phyloP scores from a whole-genome alignment of 23 red algal genomes.

The Gracilaria domingensis region DNA sequence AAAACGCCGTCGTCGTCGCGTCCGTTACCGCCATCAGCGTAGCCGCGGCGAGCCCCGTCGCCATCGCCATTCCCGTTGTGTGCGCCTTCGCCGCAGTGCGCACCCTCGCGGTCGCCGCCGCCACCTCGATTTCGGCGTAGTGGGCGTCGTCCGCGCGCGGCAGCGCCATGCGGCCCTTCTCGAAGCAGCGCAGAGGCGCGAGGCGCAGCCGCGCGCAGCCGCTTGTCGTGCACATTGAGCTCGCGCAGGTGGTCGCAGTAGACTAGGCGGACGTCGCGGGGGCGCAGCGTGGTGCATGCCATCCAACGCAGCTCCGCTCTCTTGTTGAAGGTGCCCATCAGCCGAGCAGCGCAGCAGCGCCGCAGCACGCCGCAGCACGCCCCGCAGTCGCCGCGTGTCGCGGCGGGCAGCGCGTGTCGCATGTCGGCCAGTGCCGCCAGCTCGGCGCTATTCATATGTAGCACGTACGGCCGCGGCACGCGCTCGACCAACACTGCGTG shows the following conservation, averaged over 20 bases:
- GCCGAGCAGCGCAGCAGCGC: not conserved
- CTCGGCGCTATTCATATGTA: not conserved
- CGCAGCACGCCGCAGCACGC: not conserved
- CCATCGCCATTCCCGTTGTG: too few relatives aligned
- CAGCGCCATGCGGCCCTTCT: not conserved
- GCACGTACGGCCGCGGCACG: not conserved
- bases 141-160: not conserved
- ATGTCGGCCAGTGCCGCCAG: not conserved
- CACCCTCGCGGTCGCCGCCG: too few relatives aligned
- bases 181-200: not conserved
- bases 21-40: not conserved
- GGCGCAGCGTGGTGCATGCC: constrained; percentile 23
- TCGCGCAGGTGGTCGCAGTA: constrained; percentile 17
- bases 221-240: not conserved
- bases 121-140: too few relatives aligned
- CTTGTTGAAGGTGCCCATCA: not conserved
- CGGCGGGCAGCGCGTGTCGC: not conserved
- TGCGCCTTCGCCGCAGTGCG: too few relatives aligned
- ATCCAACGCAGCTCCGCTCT: not conserved
- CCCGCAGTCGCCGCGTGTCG: not conserved
- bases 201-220: not conserved
- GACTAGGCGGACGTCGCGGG: not conserved
- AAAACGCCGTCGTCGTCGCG: too few relatives aligned
- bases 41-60: too few relatives aligned
- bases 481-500: not conserved